Conservation (phyloP, 352 stramenopile species). For the Globisporangium cylindrosporum region DNA sequence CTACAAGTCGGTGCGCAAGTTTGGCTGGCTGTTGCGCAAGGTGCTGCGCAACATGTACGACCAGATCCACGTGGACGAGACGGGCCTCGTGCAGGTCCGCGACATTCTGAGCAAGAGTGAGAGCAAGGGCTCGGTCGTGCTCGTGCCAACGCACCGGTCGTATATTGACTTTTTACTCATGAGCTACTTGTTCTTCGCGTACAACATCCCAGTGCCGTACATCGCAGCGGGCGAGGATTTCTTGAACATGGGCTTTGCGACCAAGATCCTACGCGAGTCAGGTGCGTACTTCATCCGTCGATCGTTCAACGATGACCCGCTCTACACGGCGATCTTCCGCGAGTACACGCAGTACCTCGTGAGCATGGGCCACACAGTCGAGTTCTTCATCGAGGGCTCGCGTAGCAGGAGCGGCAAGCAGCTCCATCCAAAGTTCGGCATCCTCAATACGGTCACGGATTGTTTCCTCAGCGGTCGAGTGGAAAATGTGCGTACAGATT, state of each 20-base stretch:
- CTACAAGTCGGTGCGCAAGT: slow-evolving; percentile 72
- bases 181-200: slow-evolving; percentile 87
- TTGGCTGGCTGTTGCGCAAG: slow-evolving; percentile 81
- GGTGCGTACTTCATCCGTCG: slow-evolving; percentile 82
- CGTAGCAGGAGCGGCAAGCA: slow-evolving; percentile 84
- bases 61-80: slow-evolving; percentile 83
- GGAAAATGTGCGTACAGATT: slow-evolving; percentile 54
- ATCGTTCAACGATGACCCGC: slow-evolving; percentile 65
- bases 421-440: slow-evolving; percentile 77
- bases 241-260: slow-evolving; percentile 65
- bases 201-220: slow-evolving; percentile 84
- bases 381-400: slow-evolving; percentile 87
- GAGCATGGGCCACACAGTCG: slow-evolving; percentile 68
- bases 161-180: slow-evolving; percentile 87
- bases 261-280: slow-evolving; percentile 58
- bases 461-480: slow-evolving; percentile 65
- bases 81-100: slow-evolving; percentile 64
- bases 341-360: slow-evolving; percentile 84
- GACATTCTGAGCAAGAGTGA: slow-evolving; percentile 41
- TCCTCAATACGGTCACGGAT: slow-evolving; percentile 70
- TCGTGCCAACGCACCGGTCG: slow-evolving; percentile 84
- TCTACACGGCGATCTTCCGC: slow-evolving; percentile 77
- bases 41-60: slow-evolving; percentile 85
- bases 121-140: slow-evolving; percentile 57
- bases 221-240: slow-evolving; percentile 83